phyloP scores from a whole-genome alignment of 257 asterid genomes.

The Forsythia suspensa region DNA sequence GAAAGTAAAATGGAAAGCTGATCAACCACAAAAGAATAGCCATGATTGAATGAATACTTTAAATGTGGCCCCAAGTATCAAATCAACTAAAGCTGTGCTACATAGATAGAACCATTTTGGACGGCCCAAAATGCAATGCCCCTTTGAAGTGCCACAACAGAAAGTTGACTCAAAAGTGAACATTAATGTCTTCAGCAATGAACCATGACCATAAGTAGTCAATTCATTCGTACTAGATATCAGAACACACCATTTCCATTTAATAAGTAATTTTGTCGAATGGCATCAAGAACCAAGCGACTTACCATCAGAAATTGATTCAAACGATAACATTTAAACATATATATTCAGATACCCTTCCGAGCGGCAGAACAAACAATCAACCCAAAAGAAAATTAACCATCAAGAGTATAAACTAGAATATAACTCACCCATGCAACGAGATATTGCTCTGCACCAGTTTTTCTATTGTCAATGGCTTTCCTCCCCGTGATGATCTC shows the following conservation, averaged over 20 bases:
- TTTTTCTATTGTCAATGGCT: slow-evolving; percentile 32
- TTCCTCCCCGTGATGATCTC: slow-evolving; percentile 44
- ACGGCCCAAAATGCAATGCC: slow-evolving; percentile 10
- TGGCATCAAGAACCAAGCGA: too few species aligned
- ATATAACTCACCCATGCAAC: slow-evolving; percentile 43
- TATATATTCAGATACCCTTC: too few species aligned
- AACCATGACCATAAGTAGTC: not conserved
- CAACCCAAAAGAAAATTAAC: not conserved
- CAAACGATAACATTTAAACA: too few species aligned
- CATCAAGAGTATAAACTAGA: not conserved
- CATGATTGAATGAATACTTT: slow-evolving; percentile 10
- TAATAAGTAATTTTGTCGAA: not conserved
- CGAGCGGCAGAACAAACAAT: not conserved
- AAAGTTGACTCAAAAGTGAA: slow-evolving; percentile 1
- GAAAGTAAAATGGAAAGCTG: not conserved
- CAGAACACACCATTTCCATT: not conserved
- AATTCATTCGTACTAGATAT: not conserved
- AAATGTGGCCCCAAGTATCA: slow-evolving; percentile 11
- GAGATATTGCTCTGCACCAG: slow-evolving; percentile 31
- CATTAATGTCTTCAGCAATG: not conserved
- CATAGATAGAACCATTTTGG: slow-evolving; percentile 16
- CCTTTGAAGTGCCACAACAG: not conserved
- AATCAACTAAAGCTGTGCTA: slow-evolving; percentile 9
- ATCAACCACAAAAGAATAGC: not conserved
- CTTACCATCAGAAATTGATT: too few species aligned